Percentiles rank a stretch among this genome's conserved stretches.
Conservation (phyloP, 306 rosid genomes). For the Benincasa hispida region DNA sequence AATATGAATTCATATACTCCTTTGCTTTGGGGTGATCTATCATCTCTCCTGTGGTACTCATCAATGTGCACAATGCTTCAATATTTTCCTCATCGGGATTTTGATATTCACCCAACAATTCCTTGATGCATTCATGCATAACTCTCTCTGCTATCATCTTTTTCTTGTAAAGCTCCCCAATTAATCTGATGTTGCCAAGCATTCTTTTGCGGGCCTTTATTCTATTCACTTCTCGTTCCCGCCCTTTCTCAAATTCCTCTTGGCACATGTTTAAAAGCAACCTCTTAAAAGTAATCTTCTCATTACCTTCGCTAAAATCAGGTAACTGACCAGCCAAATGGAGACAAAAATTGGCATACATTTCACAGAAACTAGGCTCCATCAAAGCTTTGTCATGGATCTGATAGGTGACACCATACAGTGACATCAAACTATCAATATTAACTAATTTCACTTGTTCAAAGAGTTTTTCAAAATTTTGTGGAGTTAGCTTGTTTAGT, state of each 20-base stretch:
- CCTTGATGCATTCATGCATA: conserved; percentile 78
- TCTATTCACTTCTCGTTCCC: conserved; percentile 73
- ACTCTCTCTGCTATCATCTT: conserved; percentile 94
- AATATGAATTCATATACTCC: conserved; percentile 75
- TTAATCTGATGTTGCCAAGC: conserved; percentile 92
- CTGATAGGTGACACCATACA: conserved; percentile 78
- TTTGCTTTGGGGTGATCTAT: conserved; percentile 89
- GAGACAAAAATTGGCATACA: conserved; percentile 86
- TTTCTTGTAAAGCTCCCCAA: conserved; percentile 87
- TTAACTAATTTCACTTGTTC: conserved; percentile 89
- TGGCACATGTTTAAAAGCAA: conserved; percentile 87
- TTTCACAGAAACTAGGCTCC: conserved; percentile 99
- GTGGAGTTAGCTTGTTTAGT: conserved; percentile 86
- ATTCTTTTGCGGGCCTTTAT: conserved; percentile 75
- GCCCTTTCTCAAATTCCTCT: conserved; percentile 93
- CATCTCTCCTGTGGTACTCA: conserved; percentile 94
- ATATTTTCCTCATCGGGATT: conserved; percentile 91
- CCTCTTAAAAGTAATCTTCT: conserved; percentile 84
- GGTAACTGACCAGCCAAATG: conserved; percentile 72
- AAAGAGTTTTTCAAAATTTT: conserved; percentile 81
- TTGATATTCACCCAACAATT: conserved; percentile 59
- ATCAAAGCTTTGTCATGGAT: conserved; percentile 89
- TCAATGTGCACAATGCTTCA: conserved; percentile 86
- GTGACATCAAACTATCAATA: conserved; percentile 63
- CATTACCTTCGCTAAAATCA: conserved; percentile 62